Conservation (phyloP, 139 green algal species). For the Coelastrella sp. region DNA sequence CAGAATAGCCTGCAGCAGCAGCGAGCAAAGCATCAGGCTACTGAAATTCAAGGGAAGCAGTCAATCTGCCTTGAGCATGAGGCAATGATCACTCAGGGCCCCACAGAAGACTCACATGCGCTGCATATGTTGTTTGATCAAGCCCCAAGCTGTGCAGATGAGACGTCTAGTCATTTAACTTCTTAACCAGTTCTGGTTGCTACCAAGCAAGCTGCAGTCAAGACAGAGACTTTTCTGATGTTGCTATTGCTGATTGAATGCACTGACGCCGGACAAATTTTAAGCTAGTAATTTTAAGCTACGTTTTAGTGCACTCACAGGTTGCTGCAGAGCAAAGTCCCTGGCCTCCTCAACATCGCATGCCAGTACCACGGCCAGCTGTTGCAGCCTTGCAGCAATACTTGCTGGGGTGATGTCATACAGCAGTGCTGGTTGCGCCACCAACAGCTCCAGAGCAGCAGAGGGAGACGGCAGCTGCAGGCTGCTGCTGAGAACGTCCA, state of each 20-base stretch:
- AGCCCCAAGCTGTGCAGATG: no score
- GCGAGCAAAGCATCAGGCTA: background rate
- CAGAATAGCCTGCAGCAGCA: constrained; percentile 43
- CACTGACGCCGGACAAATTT: no score
- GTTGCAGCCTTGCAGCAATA: constrained; percentile 47
- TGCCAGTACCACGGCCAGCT: constrained; percentile 47
- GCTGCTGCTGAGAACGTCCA: constrained; percentile 36
- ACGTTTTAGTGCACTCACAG: background rate
- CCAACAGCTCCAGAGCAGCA: constrained; percentile 52
- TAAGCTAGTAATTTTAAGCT: background rate
- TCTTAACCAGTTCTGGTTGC: background rate
- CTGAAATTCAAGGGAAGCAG: background rate
- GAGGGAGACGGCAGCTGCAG: constrained; percentile 14
- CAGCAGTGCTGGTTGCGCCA: constrained; percentile 53
- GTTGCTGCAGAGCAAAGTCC: constrained; percentile 36
- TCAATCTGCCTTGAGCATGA: background rate
- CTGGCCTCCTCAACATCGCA: constrained; percentile 11
- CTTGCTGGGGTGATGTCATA: constrained; percentile 50
- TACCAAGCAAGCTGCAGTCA: background rate
- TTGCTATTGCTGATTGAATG: no score
- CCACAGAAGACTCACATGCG: no score
- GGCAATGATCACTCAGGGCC: background rate
- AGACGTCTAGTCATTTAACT: no score
- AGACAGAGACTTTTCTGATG: no score
- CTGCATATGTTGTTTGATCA: no score